Evolutionary conservation across 179 eudicot species (phyloP).

Genomic region (Monotropa hypopitys): DNA sequence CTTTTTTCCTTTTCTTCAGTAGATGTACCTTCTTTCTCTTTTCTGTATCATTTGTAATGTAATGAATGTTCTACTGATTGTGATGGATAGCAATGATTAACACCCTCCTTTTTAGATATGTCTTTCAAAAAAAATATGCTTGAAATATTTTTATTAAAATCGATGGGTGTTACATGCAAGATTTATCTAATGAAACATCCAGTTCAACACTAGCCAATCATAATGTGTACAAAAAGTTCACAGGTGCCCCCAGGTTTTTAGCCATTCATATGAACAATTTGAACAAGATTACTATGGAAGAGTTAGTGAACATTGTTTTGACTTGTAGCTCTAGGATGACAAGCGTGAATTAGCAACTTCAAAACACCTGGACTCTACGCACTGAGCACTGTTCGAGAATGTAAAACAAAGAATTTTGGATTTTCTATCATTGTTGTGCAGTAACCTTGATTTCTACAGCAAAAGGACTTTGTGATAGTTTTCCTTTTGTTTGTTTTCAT

Average conservation of each 20-base stretch:
- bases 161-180: no score
- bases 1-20: no score
- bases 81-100: no score
- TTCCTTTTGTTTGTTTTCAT: background rate
- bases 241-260: background rate
- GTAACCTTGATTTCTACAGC: background rate
- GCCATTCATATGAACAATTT: background rate
- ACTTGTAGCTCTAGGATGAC: background rate
- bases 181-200: background rate
- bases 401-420: background rate
- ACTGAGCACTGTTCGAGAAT: background rate
- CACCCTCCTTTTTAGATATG: no score
- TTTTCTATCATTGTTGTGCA: background rate
- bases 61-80: no score
- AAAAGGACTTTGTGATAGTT: background rate
- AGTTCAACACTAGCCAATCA: background rate
- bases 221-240: background rate
- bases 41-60: no score
- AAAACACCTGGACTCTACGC: background rate
- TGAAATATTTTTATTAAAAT: no score
- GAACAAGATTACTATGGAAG: background rate
- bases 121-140: no score
- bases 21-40: no score
- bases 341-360: background rate
- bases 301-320: background rate